A percentile compares a stretch with the other conserved stretches of the same genome.
Conservation (phyloP, 2,329 filamentous ascomycete genomes). For the Apiospora marii region DNA sequence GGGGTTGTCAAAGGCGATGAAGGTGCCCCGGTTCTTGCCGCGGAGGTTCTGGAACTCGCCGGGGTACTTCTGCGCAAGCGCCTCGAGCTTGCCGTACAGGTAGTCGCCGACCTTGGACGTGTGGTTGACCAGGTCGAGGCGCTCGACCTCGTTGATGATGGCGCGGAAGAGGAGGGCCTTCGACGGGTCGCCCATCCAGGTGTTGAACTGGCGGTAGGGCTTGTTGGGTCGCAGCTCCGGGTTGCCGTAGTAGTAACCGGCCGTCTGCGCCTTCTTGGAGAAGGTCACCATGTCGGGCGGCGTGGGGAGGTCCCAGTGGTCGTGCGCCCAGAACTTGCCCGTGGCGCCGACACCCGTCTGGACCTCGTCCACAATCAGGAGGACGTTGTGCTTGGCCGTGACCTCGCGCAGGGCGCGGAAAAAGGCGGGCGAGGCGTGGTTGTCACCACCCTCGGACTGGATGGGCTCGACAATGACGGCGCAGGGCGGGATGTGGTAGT, state of each 20-base stretch:
- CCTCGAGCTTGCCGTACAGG: constrained; percentile 74
- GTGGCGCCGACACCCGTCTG: constrained; percentile 94
- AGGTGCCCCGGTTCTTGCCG: constrained; percentile 88
- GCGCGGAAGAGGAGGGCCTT: constrained; percentile 85
- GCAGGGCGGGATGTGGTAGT: constrained; percentile 79
- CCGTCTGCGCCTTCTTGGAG: constrained; percentile 93
- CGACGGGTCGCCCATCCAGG: constrained; percentile 94
- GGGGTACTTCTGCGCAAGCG: constrained; percentile 74
- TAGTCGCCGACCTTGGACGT: constrained; percentile 83
- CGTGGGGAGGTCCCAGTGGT: constrained; percentile 84
- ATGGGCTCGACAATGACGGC: constrained; percentile 90
- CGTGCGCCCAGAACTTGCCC: constrained; percentile 95
- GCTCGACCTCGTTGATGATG: constrained; percentile 83
- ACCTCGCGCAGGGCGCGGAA: constrained; percentile 84
- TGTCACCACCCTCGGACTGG: constrained; percentile 93
- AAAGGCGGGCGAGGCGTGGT: constrained; percentile 88
- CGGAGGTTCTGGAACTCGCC: constrained; percentile 82
- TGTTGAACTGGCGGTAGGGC: constrained; percentile 96
- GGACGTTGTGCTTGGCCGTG: constrained; percentile 78
- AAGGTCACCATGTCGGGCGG: constrained; percentile 96
- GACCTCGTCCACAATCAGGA: constrained; percentile 93
- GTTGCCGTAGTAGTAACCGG: constrained; percentile 91
- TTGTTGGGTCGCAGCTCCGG: constrained; percentile 84
- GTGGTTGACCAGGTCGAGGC: constrained; percentile 78
- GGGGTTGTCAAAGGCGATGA: constrained; percentile 90